These are phyloP conservation scores for Boletus eberwhitei DNA, from an alignment of 768 basidiomycete species.

Conservation along the genomic window DNA sequence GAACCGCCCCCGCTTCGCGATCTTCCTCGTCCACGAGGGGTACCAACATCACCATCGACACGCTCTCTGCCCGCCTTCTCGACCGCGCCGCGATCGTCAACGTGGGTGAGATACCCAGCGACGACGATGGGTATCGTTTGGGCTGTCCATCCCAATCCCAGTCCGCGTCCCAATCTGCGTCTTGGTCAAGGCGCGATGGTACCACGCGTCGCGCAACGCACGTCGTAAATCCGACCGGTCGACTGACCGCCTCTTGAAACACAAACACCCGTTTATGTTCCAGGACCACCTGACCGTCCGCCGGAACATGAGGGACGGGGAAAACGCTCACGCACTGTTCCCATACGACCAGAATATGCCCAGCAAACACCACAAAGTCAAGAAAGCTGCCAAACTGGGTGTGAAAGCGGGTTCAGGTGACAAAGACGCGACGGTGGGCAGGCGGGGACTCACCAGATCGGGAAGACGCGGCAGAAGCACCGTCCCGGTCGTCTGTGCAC, in stretches of 20 bases:
- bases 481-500: slow-evolving; percentile 20
- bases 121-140: background rate
- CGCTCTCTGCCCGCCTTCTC: slow-evolving; percentile 2
- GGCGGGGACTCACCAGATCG: slow-evolving; percentile 18
- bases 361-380: slow-evolving; percentile 24
- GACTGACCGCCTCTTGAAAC: slow-evolving; percentile 22
- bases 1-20: background rate
- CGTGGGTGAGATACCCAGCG: slow-evolving; percentile 4
- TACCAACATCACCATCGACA: slow-evolving; percentile 27
- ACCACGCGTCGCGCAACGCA: slow-evolving; percentile 15
- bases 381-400: slow-evolving; percentile 25
- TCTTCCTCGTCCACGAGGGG: slow-evolving; percentile 13
- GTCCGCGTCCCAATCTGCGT: background rate
- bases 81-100: slow-evolving; percentile 27
- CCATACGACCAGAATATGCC: slow-evolving; percentile 27
- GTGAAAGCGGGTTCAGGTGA: background rate
- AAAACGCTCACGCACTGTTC: slow-evolving; percentile 28
- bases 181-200: background rate
- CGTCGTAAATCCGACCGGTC: slow-evolving; percentile 28
- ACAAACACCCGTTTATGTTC: slow-evolving; percentile 26
- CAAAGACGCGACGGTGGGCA: background rate
- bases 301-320: slow-evolving; percentile 20
- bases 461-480: slow-evolving; percentile 22
- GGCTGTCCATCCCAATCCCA: background rate
- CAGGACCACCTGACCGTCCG: slow-evolving; percentile 17